Conservation (phyloP, 257 asterid species). For the Capsicum chinense region DNA sequence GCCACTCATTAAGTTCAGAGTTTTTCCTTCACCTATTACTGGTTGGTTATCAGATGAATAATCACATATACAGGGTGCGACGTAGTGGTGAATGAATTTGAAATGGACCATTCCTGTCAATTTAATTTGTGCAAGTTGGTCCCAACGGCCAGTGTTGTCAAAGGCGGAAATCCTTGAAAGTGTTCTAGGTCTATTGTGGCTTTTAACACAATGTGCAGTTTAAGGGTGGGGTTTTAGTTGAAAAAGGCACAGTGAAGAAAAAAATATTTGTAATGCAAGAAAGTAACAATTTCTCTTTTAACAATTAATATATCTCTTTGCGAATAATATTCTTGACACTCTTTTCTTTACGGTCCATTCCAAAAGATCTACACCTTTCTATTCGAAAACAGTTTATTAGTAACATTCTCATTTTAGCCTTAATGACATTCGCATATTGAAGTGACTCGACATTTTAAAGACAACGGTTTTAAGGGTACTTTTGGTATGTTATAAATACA, state of each 20-base stretch:
- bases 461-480: neutral
- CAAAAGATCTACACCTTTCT: neutral
- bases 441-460: neutral
- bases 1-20: neutral
- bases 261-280: neutral
- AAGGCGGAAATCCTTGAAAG: neutral
- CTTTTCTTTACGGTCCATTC: neutral
- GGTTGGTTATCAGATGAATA: conserved; percentile 5
- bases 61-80: neutral
- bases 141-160: neutral
- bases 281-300: neutral
- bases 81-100: neutral
- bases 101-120: neutral
- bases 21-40: neutral
- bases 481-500: neutral
- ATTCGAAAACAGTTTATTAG: neutral
- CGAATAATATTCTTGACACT: neutral
- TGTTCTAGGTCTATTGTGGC: neutral
- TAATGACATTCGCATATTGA: neutral
- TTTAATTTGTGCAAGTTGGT: neutral
- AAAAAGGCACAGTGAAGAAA: neutral
- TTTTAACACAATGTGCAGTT: neutral
- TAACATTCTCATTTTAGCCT: neutral
- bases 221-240: neutral
- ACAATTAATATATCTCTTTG: neutral